A percentile compares a stretch with the other conserved stretches of the same genome.
Evolutionary conservation across 2,329 filamentous ascomycete species (phyloP).

Genomic region (Cadophora sp.): DNA sequence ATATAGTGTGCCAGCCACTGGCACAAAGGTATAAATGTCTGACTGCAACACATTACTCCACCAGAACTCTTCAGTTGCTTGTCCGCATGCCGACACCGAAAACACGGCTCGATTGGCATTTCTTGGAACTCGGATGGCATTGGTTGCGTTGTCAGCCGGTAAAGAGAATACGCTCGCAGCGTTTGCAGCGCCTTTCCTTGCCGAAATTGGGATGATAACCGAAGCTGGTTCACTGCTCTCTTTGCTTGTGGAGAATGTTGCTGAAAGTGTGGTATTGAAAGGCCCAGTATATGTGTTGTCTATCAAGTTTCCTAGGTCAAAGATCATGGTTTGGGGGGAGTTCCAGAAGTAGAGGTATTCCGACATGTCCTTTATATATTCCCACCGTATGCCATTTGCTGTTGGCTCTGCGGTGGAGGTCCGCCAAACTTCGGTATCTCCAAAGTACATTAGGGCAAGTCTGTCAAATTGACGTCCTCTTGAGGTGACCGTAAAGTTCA

Average conservation of each 20-base stretch:
- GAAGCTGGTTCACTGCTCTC: conserved; percentile 60
- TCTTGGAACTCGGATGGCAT: conserved; percentile 66
- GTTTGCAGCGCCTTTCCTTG: conserved; percentile 55
- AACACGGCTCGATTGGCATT: conserved; percentile 75
- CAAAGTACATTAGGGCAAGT: conserved; percentile 76
- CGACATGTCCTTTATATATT: conserved; percentile 81
- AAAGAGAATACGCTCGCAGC: conserved; percentile 71
- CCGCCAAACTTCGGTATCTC: conserved; percentile 80
- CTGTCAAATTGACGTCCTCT: conserved; percentile 78
- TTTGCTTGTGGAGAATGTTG: conserved; percentile 68
- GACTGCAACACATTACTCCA: conserved; percentile 77
- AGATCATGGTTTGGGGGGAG: conserved; percentile 74
- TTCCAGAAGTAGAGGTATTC: conserved; percentile 73
- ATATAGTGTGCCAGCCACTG: conserved; percentile 61
- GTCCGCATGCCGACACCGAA: conserved; percentile 78
- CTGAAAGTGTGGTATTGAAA: conserved; percentile 77
- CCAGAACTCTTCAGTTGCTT: conserved; percentile 83
- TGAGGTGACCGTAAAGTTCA: conserved; percentile 79
- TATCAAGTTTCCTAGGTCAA: conserved; percentile 79
- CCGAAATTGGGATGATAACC: conserved; percentile 71
- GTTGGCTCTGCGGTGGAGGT: conserved; percentile 85
- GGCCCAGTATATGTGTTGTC: conserved; percentile 73
- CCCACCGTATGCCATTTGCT: conserved; percentile 73
- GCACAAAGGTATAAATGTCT: conserved; percentile 64
- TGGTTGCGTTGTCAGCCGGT: conserved; percentile 66